phyloP scores from a whole-genome alignment of 2,329 filamentous ascomycete genomes.

The Aspergillus tanneri region DNA sequence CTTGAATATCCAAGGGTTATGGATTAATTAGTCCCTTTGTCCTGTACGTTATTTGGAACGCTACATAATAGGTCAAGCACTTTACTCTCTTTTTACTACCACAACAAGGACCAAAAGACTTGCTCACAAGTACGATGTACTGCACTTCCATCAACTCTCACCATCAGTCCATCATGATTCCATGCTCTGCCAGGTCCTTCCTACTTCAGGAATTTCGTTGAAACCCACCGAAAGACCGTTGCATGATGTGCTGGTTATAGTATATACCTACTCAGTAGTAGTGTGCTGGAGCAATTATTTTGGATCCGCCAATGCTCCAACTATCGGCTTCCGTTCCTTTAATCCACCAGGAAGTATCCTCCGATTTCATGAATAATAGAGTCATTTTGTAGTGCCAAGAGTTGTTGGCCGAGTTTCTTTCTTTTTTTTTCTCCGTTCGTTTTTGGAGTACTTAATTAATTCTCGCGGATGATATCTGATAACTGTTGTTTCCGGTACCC shows the following conservation, averaged over 20 bases:
- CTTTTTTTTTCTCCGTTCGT: neutral
- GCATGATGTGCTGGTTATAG: slow-evolving; percentile 15
- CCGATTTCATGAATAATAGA: too few species aligned
- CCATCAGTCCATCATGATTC: slow-evolving; percentile 9
- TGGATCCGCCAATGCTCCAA: slow-evolving; percentile 14
- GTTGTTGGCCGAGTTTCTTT: neutral
- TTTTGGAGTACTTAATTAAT: neutral
- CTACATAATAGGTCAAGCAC: too few species aligned
- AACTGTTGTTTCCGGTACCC: neutral
- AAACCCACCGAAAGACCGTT: slow-evolving; percentile 11
- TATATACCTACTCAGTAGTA: too few species aligned
- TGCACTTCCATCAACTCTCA: too few species aligned
- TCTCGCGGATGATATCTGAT: slow-evolving; percentile 3
- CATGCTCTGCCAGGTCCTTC: slow-evolving; percentile 11
- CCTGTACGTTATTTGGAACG: too few species aligned
- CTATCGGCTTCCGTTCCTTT: neutral
- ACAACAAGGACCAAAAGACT: too few species aligned
- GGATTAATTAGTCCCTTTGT: too few species aligned
- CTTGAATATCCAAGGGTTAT: too few species aligned
- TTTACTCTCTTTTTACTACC: too few species aligned
- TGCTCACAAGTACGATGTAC: too few species aligned
- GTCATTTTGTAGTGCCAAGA: too few species aligned
- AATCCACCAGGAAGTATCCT: too few species aligned
- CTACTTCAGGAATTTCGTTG: slow-evolving; percentile 6
- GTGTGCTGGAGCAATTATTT: slow-evolving; percentile 3